Evolutionary conservation across 2,329 filamentous ascomycete genomes (phyloP).

Genomic region (Chalaropsis thielavioides): DNA sequence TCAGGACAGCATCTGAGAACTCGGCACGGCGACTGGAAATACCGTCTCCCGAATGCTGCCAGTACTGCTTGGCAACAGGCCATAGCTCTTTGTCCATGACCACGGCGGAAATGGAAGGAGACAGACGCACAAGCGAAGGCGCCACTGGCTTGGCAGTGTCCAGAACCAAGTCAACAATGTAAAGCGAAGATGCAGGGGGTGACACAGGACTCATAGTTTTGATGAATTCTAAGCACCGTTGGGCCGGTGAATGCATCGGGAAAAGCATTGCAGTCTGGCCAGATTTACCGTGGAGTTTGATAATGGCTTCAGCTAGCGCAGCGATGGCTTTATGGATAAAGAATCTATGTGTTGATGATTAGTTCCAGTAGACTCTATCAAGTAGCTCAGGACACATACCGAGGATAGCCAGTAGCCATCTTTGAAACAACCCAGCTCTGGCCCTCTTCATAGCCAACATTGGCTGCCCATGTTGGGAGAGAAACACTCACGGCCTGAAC

Average conservation of each 20-base stretch:
- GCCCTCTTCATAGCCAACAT: conserved; percentile 88
- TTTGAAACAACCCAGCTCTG: conserved; percentile 70
- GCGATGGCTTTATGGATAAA: conserved; percentile 78
- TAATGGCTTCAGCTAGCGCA: conserved; percentile 54
- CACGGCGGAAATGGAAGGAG: conserved; percentile 52
- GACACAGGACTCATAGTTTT: conserved; percentile 30
- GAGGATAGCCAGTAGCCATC: conserved; percentile 84
- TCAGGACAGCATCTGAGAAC: conserved; percentile 65
- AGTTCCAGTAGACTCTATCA: neutral
- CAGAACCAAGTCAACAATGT: conserved; percentile 46
- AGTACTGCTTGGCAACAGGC: conserved; percentile 75
- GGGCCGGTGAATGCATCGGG: conserved; percentile 54
- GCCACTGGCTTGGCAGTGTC: conserved; percentile 39
- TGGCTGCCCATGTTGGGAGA: conserved; percentile 80
- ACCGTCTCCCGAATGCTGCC: conserved; percentile 92
- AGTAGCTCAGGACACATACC: conserved; percentile 32
- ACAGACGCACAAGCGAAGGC: conserved; percentile 38
- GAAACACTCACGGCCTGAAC: conserved; percentile 85
- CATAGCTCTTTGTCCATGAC: conserved; percentile 55
- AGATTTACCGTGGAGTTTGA: conserved; percentile 45
- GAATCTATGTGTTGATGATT: conserved; percentile 46
- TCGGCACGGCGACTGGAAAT: conserved; percentile 83
- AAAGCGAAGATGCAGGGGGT: conserved; percentile 34
- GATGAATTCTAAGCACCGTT: conserved; percentile 62
- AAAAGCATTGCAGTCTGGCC: conserved; percentile 68